phyloP scores from a whole-genome alignment of 768 basidiomycete species.

The Psilocybe subaeruginosa region DNA sequence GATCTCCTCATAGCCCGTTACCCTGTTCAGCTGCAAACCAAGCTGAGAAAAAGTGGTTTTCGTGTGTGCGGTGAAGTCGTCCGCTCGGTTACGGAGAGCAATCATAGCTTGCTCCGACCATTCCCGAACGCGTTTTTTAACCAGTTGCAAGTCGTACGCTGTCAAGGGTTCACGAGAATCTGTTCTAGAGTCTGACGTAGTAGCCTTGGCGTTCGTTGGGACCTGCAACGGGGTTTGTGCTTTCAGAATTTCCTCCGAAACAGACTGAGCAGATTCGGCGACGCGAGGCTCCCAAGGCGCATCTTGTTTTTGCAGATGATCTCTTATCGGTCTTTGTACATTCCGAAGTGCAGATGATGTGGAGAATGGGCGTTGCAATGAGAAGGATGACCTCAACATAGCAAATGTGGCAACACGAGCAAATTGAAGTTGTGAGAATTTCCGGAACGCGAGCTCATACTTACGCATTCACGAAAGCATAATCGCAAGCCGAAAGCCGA shows the following conservation, averaged over 20 bases:
- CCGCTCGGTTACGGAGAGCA: slow-evolving; percentile 54
- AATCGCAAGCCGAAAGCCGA: not conserved
- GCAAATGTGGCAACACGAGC: slow-evolving; percentile 1
- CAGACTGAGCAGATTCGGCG: not conserved
- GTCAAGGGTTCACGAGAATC: slow-evolving; percentile 19
- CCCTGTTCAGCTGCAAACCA: slow-evolving; percentile 79
- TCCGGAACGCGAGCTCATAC: slow-evolving; percentile 6
- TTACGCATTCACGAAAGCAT: not conserved
- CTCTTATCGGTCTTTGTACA: slow-evolving; percentile 7
- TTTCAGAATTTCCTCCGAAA: not conserved
- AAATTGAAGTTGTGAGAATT: slow-evolving; percentile 15
- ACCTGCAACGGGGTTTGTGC: not conserved
- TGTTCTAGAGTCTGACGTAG: slow-evolving; percentile 1
- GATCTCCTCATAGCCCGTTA: slow-evolving; percentile 92
- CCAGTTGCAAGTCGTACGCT: slow-evolving; percentile 36
- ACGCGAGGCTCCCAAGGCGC: not conserved
- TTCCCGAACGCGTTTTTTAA: slow-evolving; percentile 44
- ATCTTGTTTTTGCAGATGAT: slow-evolving; percentile 7
- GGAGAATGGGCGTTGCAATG: slow-evolving; percentile 32
- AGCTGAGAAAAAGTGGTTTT: slow-evolving; percentile 70
- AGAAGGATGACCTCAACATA: slow-evolving; percentile 39
- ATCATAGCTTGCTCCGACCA: slow-evolving; percentile 52
- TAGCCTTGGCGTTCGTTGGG: not conserved
- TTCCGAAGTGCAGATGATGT: slow-evolving; percentile 32
- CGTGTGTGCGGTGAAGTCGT: slow-evolving; percentile 59